Evolutionary conservation across 352 stramenopile species (phyloP).

Genomic region (Globisporangium irregulare): DNA sequence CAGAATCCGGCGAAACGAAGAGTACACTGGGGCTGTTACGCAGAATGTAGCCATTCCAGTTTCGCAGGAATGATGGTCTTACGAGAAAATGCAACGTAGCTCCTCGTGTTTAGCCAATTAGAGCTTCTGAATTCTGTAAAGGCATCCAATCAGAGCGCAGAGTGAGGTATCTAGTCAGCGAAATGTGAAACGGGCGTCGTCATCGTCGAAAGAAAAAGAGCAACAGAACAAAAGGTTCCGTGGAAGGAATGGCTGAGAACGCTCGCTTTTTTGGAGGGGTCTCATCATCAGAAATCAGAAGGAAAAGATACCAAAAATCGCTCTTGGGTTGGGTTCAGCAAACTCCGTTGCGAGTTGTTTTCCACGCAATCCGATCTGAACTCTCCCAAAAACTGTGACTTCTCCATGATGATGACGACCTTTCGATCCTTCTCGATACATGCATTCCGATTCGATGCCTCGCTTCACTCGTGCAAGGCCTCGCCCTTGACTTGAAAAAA

Average conservation of each 20-base stretch:
- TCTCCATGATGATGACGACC: not conserved
- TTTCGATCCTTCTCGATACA: not conserved
- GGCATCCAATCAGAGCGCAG: not conserved
- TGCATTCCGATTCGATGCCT: not conserved
- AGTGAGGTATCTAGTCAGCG: not conserved
- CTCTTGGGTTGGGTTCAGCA: not conserved
- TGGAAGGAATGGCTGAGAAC: not conserved
- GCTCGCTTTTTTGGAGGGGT: not conserved
- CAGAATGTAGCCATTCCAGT: slow-evolving; percentile 7
- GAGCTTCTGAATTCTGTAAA: not conserved
- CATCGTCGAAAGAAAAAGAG: not conserved
- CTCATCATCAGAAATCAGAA: not conserved
- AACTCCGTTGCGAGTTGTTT: not conserved
- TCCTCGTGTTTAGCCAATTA: not conserved
- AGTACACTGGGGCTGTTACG: not conserved
- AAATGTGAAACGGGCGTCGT: not conserved
- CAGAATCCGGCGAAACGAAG: not conserved
- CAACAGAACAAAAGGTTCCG: not conserved
- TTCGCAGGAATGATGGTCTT: slow-evolving; percentile 5
- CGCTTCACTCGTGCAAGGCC: not conserved
- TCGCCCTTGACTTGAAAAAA: not conserved
- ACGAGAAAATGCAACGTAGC: not conserved
- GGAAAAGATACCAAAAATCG: not conserved
- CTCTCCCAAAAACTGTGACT: not conserved
- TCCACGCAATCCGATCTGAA: not conserved